Base-by-base conservation (phyloP, 2,329 filamentous ascomycete genomes). In the Trichoderma brevicompactum region DNA sequence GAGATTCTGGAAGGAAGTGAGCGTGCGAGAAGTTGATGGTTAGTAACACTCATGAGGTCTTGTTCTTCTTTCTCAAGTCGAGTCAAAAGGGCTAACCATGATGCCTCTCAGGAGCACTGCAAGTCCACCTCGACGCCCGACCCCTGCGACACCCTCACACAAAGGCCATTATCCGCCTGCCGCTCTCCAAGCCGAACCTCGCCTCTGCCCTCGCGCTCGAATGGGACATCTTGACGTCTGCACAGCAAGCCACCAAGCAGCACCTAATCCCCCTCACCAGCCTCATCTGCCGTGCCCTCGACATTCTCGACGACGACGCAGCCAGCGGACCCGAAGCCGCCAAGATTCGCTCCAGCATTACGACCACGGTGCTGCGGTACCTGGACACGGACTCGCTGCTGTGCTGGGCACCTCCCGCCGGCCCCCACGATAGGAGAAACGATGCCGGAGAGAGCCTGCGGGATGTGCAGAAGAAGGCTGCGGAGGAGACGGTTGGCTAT, bases 251-350 rank as follows among this genome's bases (percentile, higher is more conserved):
- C 0, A 85, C 94, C 44, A 92, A 90, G 76, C 87, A 91, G 66
- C 92, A 98, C 79, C 87, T 96, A 54, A 94, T 97, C 70, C 95
- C 95, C 13, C 82, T 99, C 68, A 98, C 94, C 2, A 93, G 92
- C 54, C 85, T 97, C 15, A 83, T 89, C 23, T 92, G 92, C 68
- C 89, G 95, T 52, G 94, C 93, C 0, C 78, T 94, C 36, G 94
- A 98, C 74, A 91, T 98, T 64, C 82, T 82, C 54, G 83, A 83
- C 19, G 89, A 92, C 70, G 92, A 96, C 70, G 72, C 70, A 2
- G 38, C 67, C 1, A 50, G 65, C 17, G 56, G 64, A 1, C 74
- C 75, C 3, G 73, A 72, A 2, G 60, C 66, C 3, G 85, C 56
- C 81, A 87, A 82, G 28, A 82, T 90, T 43, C 85, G 94, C 41